Conservation (phyloP, 2,329 filamentous ascomycete species). For the Monilinia vaccinii-corymbosi region DNA sequence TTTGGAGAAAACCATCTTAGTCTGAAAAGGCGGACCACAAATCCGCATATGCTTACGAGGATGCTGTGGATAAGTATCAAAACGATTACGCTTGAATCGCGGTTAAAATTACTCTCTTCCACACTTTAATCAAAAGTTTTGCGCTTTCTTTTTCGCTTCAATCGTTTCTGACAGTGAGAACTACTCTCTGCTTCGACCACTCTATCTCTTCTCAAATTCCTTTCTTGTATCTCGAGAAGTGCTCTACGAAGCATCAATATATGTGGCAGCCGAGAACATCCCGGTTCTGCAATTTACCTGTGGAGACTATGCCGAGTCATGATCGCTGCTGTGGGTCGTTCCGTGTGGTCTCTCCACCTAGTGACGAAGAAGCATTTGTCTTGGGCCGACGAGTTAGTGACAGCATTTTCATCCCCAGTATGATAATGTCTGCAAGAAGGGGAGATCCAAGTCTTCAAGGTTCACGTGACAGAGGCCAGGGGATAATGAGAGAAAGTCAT, state of each 20-base stretch:
- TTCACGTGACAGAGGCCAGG: neutral
- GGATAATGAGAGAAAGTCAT: neutral
- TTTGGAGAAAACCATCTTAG: neutral
- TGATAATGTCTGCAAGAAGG: neutral
- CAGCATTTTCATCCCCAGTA: neutral
- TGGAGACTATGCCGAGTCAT: constrained; percentile 1
- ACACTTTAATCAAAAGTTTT: neutral
- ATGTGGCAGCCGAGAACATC: neutral
- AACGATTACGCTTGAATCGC: neutral
- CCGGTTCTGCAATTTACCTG: neutral
- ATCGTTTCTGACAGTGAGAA: neutral
- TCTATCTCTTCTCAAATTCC: neutral
- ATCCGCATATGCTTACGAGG: neutral
- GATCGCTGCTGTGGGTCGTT: neutral
- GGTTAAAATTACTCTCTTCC: neutral
- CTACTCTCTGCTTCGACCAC: neutral
- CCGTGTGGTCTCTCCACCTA: neutral
- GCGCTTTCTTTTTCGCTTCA: neutral
- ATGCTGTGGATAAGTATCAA: neutral
- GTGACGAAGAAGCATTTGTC: neutral
- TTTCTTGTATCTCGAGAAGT: neutral
- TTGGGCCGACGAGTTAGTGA: neutral
- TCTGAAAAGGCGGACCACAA: neutral
- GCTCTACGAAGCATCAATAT: neutral
- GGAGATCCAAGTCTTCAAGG: rapidly evolving